Evolutionary conservation across 2,329 filamentous ascomycete species (phyloP), one percentile per base, ranked within the genome.

Genomic region (Rutstroemia sp.): DNA sequence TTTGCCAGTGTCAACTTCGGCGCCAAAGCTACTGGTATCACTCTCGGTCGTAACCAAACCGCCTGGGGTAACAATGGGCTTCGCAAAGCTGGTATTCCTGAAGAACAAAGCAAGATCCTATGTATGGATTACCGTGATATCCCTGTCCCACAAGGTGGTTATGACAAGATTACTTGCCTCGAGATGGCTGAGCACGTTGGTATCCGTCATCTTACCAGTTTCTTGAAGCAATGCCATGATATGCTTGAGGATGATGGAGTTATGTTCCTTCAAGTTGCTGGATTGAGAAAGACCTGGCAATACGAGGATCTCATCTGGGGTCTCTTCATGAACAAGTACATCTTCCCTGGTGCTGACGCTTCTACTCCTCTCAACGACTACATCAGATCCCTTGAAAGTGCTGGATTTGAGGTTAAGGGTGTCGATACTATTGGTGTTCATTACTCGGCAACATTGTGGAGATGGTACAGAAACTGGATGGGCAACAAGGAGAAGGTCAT

Each of bases 131-230:
- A 97, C 79, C 90, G 94, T 69, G 94, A 97, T 69, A 92, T 94
- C 63, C 89, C 90, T 27, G 81, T 88, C 19, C 86, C 89, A 19
- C 75, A 87, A 65, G 87, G 86, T 61, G 79, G 81, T 58, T 97
- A 92, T 79, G 84, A 95, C 75, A 95, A 96, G 78, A 96, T 97
- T 69, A 96, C 92, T 65, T 95, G 90, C 73, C 84, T 97, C 55
- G 94, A 99, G 75, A 97, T 97, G 94, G 92, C 90, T 54, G 94
- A 97, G 79, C 94, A 99, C 76, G 94, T 97, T 65, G 94, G 94
- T 76, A 88, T 97, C 59, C 88, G 91, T 63, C 88, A 96, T 75
- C 87, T 97, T 69, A 76, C 78, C 58, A 75, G 76, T 61, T 97
- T 99, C 79, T 76, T 92, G 67, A 83, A 79, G 66, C 92, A 97